A percentile compares a stretch with the other conserved stretches of the same genome.
Evolutionary conservation across 139 green algal species (phyloP).

Genomic region (Micractinium conductrix): DNA sequence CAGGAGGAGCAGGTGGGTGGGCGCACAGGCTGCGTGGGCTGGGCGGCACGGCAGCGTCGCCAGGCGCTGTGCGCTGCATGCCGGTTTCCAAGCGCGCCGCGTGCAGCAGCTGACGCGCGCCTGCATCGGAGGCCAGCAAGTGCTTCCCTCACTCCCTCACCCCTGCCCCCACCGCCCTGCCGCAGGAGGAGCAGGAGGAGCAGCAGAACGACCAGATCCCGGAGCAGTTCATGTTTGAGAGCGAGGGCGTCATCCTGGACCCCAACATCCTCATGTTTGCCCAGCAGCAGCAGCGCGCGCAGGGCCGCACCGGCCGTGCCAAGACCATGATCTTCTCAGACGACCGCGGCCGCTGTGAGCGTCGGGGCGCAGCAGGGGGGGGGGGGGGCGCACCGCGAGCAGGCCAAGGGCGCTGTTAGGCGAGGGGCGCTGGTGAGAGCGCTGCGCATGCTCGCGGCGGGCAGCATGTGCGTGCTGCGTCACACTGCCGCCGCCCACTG

Average conservation of each 20-base stretch:
- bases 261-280: constrained; percentile 92
- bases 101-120: too few relatives aligned
- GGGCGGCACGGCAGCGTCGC: background rate
- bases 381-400: background rate
- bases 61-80: background rate
- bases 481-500: too few relatives aligned
- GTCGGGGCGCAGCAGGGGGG: background rate
- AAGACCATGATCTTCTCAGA: constrained; percentile 99
- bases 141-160: constrained; percentile 56
- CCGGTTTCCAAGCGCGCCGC: too few relatives aligned
- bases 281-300: constrained; percentile 88
- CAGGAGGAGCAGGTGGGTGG: constrained; percentile 13
- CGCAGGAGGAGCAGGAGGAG: constrained; percentile 70
- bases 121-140: too few relatives aligned
- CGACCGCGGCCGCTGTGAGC: constrained; percentile 73
- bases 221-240: constrained; percentile 99
- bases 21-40: too few relatives aligned
- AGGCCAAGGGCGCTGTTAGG: background rate
- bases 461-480: too few relatives aligned
- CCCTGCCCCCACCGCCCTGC: constrained; percentile 80
- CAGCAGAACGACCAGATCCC: constrained; percentile 81
- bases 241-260: constrained; percentile 96
- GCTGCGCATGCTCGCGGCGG: background rate
- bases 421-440: background rate
- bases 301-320: constrained; percentile 88